These are phyloP conservation scores for Mesembryanthemum crystallinum DNA, from an alignment of 148 eudicot genomes.

Conservation along the genomic window DNA sequence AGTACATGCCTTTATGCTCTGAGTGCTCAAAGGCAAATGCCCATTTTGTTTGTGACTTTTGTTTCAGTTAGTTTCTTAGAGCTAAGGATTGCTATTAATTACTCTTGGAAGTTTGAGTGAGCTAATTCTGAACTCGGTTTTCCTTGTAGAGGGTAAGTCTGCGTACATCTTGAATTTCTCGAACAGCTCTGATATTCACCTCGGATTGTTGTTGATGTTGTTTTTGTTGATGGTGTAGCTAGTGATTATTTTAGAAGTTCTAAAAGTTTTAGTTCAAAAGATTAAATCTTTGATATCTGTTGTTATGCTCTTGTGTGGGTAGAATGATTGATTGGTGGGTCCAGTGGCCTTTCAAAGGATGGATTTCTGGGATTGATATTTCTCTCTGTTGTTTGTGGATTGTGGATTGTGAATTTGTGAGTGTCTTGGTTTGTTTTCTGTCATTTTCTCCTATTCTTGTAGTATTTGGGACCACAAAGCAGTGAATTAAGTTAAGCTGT, in stretches of 20 bases:
- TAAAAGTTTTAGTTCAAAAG: neutral
- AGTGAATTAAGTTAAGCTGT: neutral
- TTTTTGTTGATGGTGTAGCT: neutral
- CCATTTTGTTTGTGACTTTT: neutral
- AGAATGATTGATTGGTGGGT: neutral
- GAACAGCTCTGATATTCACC: neutral
- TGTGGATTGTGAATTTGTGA: no score
- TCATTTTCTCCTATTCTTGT: neutral
- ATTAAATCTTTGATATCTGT: neutral
- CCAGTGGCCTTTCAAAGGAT: neutral
- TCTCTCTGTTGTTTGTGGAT: neutral
- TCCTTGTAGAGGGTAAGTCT: neutral
- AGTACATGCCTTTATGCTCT: neutral
- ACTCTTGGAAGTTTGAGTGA: neutral
- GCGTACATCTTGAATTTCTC: neutral
- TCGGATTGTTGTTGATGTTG: no score
- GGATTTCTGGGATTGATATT: neutral
- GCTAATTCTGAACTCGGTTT: neutral
- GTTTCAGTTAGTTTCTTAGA: neutral
- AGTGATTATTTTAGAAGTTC: neutral
- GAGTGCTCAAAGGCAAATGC: neutral
- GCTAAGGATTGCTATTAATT: constrained; percentile 6
- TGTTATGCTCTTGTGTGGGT: constrained; percentile 1
- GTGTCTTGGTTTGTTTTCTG: neutral
- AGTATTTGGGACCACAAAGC: neutral